Conservation (phyloP, 768 basidiomycete genomes). For the Lanmaoa pseudosensibilis region DNA sequence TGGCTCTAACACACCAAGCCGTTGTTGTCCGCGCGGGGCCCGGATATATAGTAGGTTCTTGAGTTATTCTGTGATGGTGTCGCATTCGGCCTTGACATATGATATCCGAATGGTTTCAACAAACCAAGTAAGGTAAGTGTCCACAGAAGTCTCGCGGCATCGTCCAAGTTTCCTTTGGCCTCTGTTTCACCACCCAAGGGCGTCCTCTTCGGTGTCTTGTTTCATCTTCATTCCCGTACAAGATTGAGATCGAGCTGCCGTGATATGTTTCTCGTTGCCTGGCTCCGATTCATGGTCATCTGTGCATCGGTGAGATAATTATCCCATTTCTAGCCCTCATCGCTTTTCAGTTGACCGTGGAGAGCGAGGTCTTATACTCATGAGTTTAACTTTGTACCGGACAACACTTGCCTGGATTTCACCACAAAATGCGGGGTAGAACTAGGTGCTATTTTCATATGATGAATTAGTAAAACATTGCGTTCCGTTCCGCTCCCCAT, state of each 20-base stretch:
- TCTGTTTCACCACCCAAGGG: not conserved
- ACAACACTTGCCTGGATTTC: not conserved
- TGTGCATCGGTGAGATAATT: not conserved
- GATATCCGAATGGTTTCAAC: no score
- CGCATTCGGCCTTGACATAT: not conserved
- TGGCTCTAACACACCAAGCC: no score
- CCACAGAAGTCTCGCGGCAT: not conserved
- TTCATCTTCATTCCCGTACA: not conserved
- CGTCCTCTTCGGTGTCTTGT: not conserved
- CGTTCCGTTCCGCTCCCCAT: not conserved
- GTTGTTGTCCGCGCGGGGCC: no score
- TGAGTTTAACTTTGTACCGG: slow-evolving; percentile 4
- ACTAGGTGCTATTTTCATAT: slow-evolving; percentile 2
- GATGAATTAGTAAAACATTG: not conserved
- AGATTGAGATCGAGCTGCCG: not conserved
- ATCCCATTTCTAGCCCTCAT: not conserved
- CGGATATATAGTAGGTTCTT: not conserved
- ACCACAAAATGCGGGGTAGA: not conserved
- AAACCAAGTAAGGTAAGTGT: not conserved
- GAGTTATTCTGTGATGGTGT: not conserved
- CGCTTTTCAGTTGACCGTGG: not conserved
- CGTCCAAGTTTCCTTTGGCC: not conserved
- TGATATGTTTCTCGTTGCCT: not conserved
- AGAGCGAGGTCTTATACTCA: not conserved
- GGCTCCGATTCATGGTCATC: no score